Percentiles rank a stretch among this genome's conserved stretches.
Conservation (phyloP, 208 protist genomes). For the Zelonia costaricensis region DNA sequence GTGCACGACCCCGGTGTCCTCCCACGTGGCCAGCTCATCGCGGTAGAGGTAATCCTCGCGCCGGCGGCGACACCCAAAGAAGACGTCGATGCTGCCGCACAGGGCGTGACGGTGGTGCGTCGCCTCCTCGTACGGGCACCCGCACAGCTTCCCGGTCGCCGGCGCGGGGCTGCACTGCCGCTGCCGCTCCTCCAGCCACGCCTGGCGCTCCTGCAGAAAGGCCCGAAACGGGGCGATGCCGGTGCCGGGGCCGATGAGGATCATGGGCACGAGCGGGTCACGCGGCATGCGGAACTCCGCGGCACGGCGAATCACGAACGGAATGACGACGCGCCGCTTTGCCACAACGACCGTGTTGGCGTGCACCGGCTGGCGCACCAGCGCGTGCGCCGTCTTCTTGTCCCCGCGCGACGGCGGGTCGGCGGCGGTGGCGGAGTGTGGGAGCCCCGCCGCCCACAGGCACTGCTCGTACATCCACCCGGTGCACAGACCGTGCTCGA, state of each 20-base stretch:
- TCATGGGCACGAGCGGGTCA: constrained; percentile 49
- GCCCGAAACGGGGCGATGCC: constrained; percentile 84
- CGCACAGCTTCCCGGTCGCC: constrained; percentile 10
- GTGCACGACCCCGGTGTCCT: constrained; percentile 28
- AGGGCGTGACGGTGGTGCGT: constrained; percentile 1
- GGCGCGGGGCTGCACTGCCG: constrained; percentile 1
- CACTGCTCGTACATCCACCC: constrained; percentile 59
- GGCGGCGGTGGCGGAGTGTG: background rate
- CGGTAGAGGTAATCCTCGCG: constrained; percentile 52
- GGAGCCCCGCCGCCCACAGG: constrained; percentile 23
- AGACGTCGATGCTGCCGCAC: constrained; percentile 48
- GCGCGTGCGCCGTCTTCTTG: background rate
- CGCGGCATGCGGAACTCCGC: constrained; percentile 69
- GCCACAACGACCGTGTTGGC: constrained; percentile 6
- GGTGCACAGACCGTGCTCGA: constrained; percentile 66
- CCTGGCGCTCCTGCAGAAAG: constrained; percentile 81
- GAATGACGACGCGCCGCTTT: constrained; percentile 30
- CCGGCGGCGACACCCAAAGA: constrained; percentile 53
- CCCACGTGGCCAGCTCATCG: constrained; percentile 48
- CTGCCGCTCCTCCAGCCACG: constrained; percentile 29
- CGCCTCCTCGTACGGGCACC: constrained; percentile 13
- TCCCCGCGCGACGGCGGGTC: background rate
- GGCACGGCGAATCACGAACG: constrained; percentile 33
- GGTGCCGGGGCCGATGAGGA: constrained; percentile 89
- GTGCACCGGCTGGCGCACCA: background rate